A percentile compares a stretch with the other conserved stretches of the same genome.
Evolutionary conservation across 139 green algal genomes (phyloP).

Genomic region (Ettlia oleoabundans): DNA sequence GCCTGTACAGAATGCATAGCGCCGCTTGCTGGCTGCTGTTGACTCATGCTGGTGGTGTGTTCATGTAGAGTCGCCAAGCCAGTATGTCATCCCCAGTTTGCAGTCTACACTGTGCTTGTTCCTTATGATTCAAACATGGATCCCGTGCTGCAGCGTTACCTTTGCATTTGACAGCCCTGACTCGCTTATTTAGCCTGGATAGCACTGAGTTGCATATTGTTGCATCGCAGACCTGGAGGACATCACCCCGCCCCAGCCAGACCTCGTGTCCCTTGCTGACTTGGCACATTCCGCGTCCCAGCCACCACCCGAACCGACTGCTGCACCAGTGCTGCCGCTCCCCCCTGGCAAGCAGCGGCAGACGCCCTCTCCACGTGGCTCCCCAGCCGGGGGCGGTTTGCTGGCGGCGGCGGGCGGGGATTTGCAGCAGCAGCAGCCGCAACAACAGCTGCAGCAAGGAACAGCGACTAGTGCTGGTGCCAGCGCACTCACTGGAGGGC

Average conservation of each 20-base stretch:
- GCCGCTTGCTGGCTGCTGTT: too few relatives aligned
- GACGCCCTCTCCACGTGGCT: neutral
- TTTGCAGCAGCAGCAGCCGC: neutral
- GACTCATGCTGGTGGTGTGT: too few relatives aligned
- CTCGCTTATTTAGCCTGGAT: too few relatives aligned
- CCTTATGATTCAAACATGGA: too few relatives aligned
- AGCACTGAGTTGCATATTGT: too few relatives aligned
- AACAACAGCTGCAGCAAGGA: neutral
- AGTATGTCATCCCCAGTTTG: too few relatives aligned
- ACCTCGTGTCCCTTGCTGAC: slow-evolving; percentile 32
- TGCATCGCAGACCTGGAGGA: slow-evolving; percentile 45
- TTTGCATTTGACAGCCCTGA: too few relatives aligned
- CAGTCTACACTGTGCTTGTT: too few relatives aligned
- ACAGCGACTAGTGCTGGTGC: neutral
- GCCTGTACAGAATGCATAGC: too few relatives aligned
- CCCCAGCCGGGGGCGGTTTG: neutral
- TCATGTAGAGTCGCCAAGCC: too few relatives aligned
- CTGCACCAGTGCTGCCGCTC: slow-evolving; percentile 1
- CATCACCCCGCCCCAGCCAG: slow-evolving; percentile 8
- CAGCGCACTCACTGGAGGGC: neutral
- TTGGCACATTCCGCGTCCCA: neutral
- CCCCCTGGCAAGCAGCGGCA: neutral
- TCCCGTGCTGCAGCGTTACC: too few relatives aligned
- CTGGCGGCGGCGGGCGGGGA: neutral
- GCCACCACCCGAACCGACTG: neutral